Evolutionary conservation across 805 yeast genomes (phyloP).

Genomic region (Diddensiella transvaalensis): DNA sequence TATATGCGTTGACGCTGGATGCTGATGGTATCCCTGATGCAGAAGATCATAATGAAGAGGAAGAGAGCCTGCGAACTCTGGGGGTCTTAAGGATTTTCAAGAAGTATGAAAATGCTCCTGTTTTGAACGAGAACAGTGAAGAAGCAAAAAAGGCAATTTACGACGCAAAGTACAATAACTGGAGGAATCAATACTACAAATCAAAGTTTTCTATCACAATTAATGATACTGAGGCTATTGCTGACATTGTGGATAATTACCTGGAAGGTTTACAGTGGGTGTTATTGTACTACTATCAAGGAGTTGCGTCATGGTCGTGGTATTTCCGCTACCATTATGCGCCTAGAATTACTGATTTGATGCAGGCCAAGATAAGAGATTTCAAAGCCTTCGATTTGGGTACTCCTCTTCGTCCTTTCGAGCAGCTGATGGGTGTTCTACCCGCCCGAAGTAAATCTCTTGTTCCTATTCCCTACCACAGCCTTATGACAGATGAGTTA

Average conservation of each 20-base stretch:
- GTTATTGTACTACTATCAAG: slow-evolving; percentile 80
- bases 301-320: slow-evolving; percentile 97
- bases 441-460: slow-evolving; percentile 85
- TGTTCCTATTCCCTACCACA: slow-evolving; percentile 73
- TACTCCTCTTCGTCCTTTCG: slow-evolving; percentile 83
- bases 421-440: slow-evolving; percentile 94
- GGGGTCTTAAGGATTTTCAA: slow-evolving; percentile 51
- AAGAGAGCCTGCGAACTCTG: slow-evolving; percentile 53
- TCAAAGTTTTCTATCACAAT: slow-evolving; percentile 69
- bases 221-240: slow-evolving; percentile 51
- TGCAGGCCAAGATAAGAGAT: slow-evolving; percentile 54
- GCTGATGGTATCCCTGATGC: slow-evolving; percentile 70
- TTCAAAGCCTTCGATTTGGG: slow-evolving; percentile 64
- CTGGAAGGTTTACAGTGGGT: slow-evolving; percentile 98
- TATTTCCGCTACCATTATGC: slow-evolving; percentile 85
- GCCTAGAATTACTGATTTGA: slow-evolving; percentile 87
- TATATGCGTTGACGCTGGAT: slow-evolving; percentile 31
- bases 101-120: slow-evolving; percentile 35
- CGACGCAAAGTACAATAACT: slow-evolving; percentile 65
- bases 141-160: slow-evolving; percentile 59
- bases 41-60: slow-evolving; percentile 61
- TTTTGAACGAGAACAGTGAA: slow-evolving; percentile 23
- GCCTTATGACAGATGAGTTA: slow-evolving; percentile 76
- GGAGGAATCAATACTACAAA: slow-evolving; percentile 85
- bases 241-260: slow-evolving; percentile 71